These are phyloP conservation scores for Canna indica DNA, from an alignment of 176 grass and related monocot genomes.

Conservation along the genomic window DNA sequence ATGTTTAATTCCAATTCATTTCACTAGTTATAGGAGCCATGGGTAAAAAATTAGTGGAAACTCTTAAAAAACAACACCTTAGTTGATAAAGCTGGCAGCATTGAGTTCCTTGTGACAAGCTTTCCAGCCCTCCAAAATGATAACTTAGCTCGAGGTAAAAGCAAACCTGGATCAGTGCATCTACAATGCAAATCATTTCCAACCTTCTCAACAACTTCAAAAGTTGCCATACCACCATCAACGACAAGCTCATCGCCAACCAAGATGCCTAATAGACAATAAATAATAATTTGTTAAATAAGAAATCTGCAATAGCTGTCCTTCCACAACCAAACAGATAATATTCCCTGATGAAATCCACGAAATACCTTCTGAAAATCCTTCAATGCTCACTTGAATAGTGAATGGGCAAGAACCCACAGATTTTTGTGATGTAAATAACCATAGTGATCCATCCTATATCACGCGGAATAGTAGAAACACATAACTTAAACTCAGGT, in stretches of 20 bases:
- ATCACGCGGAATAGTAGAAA: background rate
- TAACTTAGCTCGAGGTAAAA: constrained; percentile 62
- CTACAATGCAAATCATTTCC: constrained; percentile 46
- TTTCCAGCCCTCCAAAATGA: constrained; percentile 55
- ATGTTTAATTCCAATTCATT: background rate
- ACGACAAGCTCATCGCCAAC: constrained; percentile 57
- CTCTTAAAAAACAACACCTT: constrained; percentile 34
- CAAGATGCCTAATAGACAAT: constrained; percentile 29
- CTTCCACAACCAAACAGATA: constrained; percentile 2
- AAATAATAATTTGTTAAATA: constrained; percentile 12
- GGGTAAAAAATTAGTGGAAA: background rate
- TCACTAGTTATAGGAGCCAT: background rate
- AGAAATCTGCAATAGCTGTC: constrained; percentile 1
- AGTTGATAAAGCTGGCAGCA: constrained; percentile 40
- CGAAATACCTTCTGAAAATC: constrained; percentile 37
- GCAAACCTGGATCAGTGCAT: constrained; percentile 52
- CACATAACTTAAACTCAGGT: background rate
- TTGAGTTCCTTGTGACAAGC: constrained; percentile 56
- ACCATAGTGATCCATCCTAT: constrained; percentile 55
- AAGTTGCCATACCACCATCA: constrained; percentile 68
- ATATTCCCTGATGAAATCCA: background rate
- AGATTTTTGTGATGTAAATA: constrained; percentile 40
- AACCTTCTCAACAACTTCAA: constrained; percentile 47
- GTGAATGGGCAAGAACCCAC: constrained; percentile 25
- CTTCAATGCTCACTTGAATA: constrained; percentile 44